phyloP scores from a whole-genome alignment of 2,329 filamentous ascomycete species.

The Hypoxylon sp. region DNA sequence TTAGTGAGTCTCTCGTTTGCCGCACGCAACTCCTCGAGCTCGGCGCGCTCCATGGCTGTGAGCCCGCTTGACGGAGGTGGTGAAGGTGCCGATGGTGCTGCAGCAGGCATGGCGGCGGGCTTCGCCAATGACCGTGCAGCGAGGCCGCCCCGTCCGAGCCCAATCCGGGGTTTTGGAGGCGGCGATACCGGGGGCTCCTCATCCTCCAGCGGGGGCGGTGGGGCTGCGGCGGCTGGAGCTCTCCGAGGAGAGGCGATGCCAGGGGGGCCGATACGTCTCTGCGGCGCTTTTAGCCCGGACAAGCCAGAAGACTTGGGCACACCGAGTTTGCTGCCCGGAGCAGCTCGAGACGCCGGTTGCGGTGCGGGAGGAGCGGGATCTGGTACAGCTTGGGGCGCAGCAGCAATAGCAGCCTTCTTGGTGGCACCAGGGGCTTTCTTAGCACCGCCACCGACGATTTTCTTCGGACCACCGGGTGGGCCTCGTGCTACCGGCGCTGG shows the following conservation, averaged over 20 bases:
- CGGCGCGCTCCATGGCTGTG: conserved; percentile 86
- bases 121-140: conserved; percentile 89
- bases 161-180: conserved; percentile 74
- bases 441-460: conserved; percentile 56
- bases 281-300: conserved; percentile 72
- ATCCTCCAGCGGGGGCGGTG: conserved; percentile 69
- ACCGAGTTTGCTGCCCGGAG: conserved; percentile 66
- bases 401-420: conserved; percentile 65
- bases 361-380: conserved; percentile 70
- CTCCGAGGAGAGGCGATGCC: conserved; percentile 68
- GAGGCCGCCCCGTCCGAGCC: conserved; percentile 83
- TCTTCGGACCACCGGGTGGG: conserved; percentile 60
- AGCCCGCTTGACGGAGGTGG: conserved; percentile 76
- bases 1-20: conserved; percentile 84
- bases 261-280: conserved; percentile 68
- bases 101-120: conserved; percentile 69
- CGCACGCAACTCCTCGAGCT: conserved; percentile 88
- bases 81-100: conserved; percentile 66
- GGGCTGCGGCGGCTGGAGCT: conserved; percentile 61
- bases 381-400: conserved; percentile 59
- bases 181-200: conserved; percentile 65
- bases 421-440: conserved; percentile 67
- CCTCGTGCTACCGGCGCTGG: conserved; percentile 71
- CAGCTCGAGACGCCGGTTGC: conserved; percentile 69
- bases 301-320: conserved; percentile 68